phyloP scores from a whole-genome alignment of 2,329 filamentous ascomycete species.

The Fusarium guadeloupense region DNA sequence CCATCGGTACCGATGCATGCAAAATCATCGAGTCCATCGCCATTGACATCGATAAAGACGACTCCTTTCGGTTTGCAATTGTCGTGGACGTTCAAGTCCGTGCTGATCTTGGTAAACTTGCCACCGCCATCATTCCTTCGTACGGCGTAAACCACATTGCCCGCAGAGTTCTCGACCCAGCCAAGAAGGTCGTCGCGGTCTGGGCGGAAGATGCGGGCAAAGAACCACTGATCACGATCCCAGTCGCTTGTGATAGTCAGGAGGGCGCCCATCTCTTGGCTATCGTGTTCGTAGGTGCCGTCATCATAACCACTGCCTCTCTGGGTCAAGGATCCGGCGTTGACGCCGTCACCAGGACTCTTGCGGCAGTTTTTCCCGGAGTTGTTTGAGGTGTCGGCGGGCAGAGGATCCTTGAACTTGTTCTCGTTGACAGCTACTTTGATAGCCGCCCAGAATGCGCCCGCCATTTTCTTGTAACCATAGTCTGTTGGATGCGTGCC shows the following conservation, averaged over 20 bases:
- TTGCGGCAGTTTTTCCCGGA: not conserved
- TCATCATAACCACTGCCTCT: conserved; percentile 43
- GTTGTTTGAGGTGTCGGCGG: not conserved
- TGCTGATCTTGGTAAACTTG: not conserved
- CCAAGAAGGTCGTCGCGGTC: not conserved
- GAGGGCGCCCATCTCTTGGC: conserved; percentile 23
- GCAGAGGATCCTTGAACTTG: not conserved
- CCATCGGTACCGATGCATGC: not conserved
- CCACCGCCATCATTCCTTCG: not conserved
- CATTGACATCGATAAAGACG: not conserved
- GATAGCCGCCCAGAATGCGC: not conserved
- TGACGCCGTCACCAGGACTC: not conserved
- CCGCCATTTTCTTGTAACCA: not conserved
- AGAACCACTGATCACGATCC: not conserved
- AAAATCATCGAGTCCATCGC: not conserved
- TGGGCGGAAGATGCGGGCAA: not conserved
- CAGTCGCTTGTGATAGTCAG: not conserved
- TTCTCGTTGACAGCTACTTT: not conserved
- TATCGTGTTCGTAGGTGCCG: conserved; percentile 42
- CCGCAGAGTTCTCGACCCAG: not conserved
- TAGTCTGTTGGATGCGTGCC: not conserved
- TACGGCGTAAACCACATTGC: not conserved
- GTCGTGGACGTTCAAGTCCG: not conserved
- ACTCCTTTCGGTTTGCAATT: not conserved
- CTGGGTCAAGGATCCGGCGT: conserved; percentile 33